Percentiles rank a stretch among this genome's conserved stretches.
These are phyloP conservation scores for Selaginella tamariscina DNA, from an alignment of 75 land plant genomes.

Conservation along the genomic window DNA sequence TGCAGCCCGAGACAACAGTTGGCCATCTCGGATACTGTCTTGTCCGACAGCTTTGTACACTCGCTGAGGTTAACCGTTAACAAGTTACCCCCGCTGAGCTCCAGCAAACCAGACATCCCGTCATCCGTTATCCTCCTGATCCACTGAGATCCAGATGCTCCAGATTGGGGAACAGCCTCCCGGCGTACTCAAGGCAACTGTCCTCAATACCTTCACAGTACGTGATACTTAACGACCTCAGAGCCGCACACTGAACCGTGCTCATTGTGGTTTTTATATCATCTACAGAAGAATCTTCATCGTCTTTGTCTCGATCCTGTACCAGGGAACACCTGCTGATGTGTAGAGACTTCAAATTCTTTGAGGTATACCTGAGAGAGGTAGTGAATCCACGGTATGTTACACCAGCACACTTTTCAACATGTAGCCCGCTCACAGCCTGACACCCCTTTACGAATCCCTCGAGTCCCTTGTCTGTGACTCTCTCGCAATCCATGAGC, in stretches of 20 bases:
- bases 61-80: slow-evolving; percentile 53
- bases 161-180: slow-evolving; percentile 48
- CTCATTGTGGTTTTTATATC: slow-evolving; percentile 6
- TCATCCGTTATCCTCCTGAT: slow-evolving; percentile 44
- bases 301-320: neutral
- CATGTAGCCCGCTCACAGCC: slow-evolving; percentile 44
- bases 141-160: slow-evolving; percentile 45
- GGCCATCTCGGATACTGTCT: slow-evolving; percentile 31
- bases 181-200: slow-evolving; percentile 33
- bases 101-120: slow-evolving; percentile 43
- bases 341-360: neutral
- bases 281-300: neutral
- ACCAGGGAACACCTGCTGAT: neutral
- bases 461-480: slow-evolving; percentile 50
- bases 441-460: slow-evolving; percentile 35
- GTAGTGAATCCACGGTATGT: slow-evolving; percentile 45
- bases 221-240: slow-evolving; percentile 44
- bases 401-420: slow-evolving; percentile 71
- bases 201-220: slow-evolving; percentile 52
- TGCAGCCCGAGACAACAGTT: slow-evolving; percentile 25
- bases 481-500: slow-evolving; percentile 36
- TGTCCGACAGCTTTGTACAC: slow-evolving; percentile 49
- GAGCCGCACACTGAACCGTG: slow-evolving; percentile 20
- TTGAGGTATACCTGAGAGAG: neutral
- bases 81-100: slow-evolving; percentile 35